Conservation (phyloP, 2,329 filamentous ascomycete species). For the Fusarium acutatum region DNA sequence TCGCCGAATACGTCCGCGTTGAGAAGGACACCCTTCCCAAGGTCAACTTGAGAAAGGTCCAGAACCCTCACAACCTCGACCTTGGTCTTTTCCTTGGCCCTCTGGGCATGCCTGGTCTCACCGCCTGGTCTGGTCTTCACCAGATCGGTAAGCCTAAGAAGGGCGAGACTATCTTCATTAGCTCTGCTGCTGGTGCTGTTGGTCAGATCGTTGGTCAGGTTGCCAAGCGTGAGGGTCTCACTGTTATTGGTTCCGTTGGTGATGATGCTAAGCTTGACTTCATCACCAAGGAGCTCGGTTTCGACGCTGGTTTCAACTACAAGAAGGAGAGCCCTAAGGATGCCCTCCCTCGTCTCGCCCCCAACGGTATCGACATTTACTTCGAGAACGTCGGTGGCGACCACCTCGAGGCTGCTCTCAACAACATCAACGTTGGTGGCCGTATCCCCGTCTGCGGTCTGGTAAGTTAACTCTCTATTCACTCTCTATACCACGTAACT, state of each 20-base stretch:
- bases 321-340: conserved; percentile 79
- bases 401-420: conserved; percentile 58
- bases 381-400: conserved; percentile 64
- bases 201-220: conserved; percentile 86
- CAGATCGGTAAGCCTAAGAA: conserved; percentile 70
- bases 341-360: conserved; percentile 75
- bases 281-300: conserved; percentile 59
- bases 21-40: conserved; percentile 49
- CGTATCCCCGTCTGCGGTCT: conserved; percentile 73
- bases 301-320: conserved; percentile 81
- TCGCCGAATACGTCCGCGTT: conserved; percentile 75
- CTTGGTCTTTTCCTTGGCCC: conserved; percentile 75
- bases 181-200: conserved; percentile 81
- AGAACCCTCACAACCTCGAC: conserved; percentile 76
- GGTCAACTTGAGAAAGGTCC: conserved; percentile 59
- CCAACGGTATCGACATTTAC: conserved; percentile 78
- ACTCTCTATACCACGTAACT: not conserved
- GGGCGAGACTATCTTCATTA: conserved; percentile 83
- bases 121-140: conserved; percentile 74
- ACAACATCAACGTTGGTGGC: conserved; percentile 66
- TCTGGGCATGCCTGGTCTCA: conserved; percentile 69
- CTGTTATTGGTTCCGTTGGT: conserved; percentile 82
- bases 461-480: conserved; percentile 46
- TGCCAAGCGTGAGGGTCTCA: conserved; percentile 81
- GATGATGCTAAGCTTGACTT: conserved; percentile 82